Conservation (phyloP, 306 rosid genomes). For the Casuarina glauca region DNA sequence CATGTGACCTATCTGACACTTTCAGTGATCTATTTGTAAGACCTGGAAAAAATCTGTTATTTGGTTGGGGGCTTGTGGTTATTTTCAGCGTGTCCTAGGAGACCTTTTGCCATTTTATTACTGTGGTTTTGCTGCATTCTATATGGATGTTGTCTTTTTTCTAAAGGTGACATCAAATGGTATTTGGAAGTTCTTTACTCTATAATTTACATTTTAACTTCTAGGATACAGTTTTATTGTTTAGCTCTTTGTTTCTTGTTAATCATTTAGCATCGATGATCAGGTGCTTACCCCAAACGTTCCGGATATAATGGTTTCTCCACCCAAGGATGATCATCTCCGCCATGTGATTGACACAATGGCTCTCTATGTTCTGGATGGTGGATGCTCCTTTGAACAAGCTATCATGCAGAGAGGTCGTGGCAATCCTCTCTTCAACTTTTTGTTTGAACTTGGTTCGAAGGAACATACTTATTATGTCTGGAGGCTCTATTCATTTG, state of each 20-base stretch:
- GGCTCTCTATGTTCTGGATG: conserved; percentile 95
- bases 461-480: conserved; percentile 97
- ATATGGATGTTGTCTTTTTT: too few relatives aligned
- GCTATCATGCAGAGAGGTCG: conserved; percentile 99
- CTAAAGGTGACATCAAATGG: too few relatives aligned
- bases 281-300: conserved; percentile 97
- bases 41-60: background rate
- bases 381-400: conserved; percentile 98
- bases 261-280: conserved; percentile 16
- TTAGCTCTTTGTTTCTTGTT: background rate
- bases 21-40: background rate
- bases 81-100: background rate
- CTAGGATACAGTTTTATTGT: background rate
- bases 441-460: conserved; percentile 96
- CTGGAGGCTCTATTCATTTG: conserved; percentile 99
- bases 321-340: conserved; percentile 89
- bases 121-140: too few relatives aligned
- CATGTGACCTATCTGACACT: background rate
- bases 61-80: background rate
- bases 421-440: conserved; percentile 91
- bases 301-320: conserved; percentile 88
- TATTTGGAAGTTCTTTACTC: too few relatives aligned
- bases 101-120: background rate
- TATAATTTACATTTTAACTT: background rate
- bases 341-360: conserved; percentile 92